A percentile compares a stretch with the other conserved stretches of the same genome.
Conservation (phyloP, 805 yeast genomes). For the Maudiozyma pseudohumilis region DNA sequence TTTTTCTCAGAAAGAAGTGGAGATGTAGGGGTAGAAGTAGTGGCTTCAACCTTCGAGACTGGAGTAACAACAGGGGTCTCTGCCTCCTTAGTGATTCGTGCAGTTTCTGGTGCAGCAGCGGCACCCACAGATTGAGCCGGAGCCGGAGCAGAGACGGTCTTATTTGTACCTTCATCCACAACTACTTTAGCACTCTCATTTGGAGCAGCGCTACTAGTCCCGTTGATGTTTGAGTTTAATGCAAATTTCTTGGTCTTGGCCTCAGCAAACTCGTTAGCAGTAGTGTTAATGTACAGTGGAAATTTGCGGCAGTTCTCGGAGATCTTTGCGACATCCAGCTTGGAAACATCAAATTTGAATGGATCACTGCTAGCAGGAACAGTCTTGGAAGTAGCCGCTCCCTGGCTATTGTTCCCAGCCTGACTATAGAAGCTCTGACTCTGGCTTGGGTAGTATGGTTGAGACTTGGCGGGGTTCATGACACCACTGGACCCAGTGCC, state of each 20-base stretch:
- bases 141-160: no score
- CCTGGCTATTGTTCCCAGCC: not conserved
- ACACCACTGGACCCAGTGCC: not conserved
- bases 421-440: constrained; percentile 7
- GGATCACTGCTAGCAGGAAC: constrained; percentile 13
- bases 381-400: constrained; percentile 1
- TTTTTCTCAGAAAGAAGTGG: no score
- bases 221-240: not conserved
- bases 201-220: no score
- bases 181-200: not conserved
- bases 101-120: no score
- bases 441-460: constrained; percentile 11
- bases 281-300: constrained; percentile 26
- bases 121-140: no score
- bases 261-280: constrained; percentile 25
- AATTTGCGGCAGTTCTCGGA: constrained; percentile 11
- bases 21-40: not conserved
- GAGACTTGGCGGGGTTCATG: constrained; percentile 9
- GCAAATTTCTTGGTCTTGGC: constrained; percentile 13
- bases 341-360: constrained; percentile 21
- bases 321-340: constrained; percentile 6
- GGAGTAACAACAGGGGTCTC: not conserved
- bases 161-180: not conserved
- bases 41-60: not conserved
- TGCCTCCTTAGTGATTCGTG: no score